Base-by-base conservation (phyloP, 192 early-diverging fungal species). In the Linnemannia zychae region DNA sequence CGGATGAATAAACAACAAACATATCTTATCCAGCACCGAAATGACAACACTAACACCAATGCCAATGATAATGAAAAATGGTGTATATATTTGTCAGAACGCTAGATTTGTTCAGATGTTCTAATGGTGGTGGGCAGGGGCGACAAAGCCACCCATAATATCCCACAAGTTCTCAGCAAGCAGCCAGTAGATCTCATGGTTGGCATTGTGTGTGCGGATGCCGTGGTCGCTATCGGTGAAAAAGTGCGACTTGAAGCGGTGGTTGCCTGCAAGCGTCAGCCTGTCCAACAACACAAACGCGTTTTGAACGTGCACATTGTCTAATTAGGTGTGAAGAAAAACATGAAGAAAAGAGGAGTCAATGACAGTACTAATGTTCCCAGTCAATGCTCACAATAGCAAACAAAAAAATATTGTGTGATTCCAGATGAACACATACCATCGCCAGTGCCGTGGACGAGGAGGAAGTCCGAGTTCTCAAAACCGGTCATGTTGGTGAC, bases 361-460 rank as follows among this genome's bases (percentile, higher is more conserved):
- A 65, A 15, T 17, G 36, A 11, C 6, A 34, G 66, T 0, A 12
- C 9, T 57, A 50, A 65, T n/a, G 76, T 60, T 53, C n/a, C n/a
- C n/a, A n/a, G n/a, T n/a, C n/a, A 50, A 84, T 37, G 76, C 20
- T 22, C 40, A 17, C n/a, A n/a, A n/a, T n/a, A n/a, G n/a, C n/a
- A n/a, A n/a, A n/a, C n/a, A n/a, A n/a, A n/a, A n/a, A n/a, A n/a
- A n/a, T n/a, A n/a, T n/a, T n/a, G n/a, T n/a, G n/a, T n/a, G n/a
- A 9, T 44, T 44, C 40, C 40, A 44, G n/a, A n/a, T n/a, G 37
- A 71, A 82, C 24, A n/a, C 71, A 73, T 88, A 92, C 91, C 93
- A 88, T 99, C 98, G 34, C 91, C 97, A 0, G 95, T 95, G 15
- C 98, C 98, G 78, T 99, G 98, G 37, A 96, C 91, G 38, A 99